Conservation (phyloP, 176 grass and related monocot genomes). For the Carex kokanica region DNA sequence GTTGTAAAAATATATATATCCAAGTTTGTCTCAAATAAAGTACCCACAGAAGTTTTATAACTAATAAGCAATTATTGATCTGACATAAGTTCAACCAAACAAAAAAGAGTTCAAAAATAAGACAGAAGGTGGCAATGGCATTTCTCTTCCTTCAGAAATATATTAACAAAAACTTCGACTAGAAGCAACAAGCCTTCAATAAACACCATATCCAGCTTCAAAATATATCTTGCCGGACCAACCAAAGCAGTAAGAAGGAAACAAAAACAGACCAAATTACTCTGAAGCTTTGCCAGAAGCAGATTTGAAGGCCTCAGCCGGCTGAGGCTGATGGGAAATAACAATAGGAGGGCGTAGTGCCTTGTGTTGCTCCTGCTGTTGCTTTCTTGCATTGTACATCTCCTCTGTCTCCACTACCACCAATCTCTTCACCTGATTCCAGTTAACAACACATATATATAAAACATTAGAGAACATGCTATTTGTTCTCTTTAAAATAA, state of each 20-base stretch:
- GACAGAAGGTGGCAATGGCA: background rate
- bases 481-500: background rate
- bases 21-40: background rate
- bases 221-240: background rate
- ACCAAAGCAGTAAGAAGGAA: background rate
- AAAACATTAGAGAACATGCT: background rate
- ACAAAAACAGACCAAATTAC: background rate
- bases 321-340: slow-evolving; percentile 37
- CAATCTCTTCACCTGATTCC: slow-evolving; percentile 75
- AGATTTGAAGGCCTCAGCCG: background rate
- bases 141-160: background rate
- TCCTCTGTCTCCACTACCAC: slow-evolving; percentile 84
- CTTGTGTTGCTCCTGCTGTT: slow-evolving; percentile 58
- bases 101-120: background rate
- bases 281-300: background rate
- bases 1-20: background rate
- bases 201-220: background rate
- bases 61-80: slow-evolving; percentile 1
- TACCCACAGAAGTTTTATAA: background rate
- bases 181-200: background rate
- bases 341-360: slow-evolving; percentile 73
- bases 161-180: background rate
- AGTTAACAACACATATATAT: background rate
- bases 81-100: background rate
- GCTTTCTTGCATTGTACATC: slow-evolving; percentile 73